Evolutionary conservation across 2,329 filamentous ascomycete species (phyloP).

Genomic region (Fusarium caatingaense): DNA sequence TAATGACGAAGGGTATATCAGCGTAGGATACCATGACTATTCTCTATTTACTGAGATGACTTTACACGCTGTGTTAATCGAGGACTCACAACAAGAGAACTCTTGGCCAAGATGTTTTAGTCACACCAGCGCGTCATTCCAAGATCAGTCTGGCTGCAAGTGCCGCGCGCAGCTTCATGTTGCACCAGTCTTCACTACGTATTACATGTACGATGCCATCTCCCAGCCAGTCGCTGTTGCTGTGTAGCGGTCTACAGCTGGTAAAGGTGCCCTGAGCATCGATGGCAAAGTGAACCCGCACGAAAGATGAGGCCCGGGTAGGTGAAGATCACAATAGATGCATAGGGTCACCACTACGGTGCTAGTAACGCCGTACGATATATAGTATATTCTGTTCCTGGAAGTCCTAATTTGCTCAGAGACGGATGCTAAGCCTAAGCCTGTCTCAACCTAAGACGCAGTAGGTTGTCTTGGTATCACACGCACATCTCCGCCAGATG

Average conservation of each 20-base stretch:
- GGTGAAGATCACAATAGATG: not conserved
- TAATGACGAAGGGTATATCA: not conserved
- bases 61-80: not conserved
- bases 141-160: constrained; percentile 17
- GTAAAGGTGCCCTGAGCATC: not conserved
- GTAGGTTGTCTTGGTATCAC: constrained; percentile 21
- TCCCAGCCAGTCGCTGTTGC: constrained; percentile 9
- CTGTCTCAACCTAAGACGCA: constrained; percentile 3
- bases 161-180: constrained; percentile 25
- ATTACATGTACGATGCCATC: constrained; percentile 23
- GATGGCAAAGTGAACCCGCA: not conserved
- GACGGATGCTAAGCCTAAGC: not conserved
- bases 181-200: constrained; percentile 17
- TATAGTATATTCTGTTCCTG: not conserved
- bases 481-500: constrained; percentile 29
- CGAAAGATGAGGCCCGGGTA: not conserved
- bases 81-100: not conserved
- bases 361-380: not conserved
- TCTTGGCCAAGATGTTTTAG: not conserved
- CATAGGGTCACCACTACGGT: not conserved
- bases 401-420: not conserved
- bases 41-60: not conserved
- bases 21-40: not conserved
- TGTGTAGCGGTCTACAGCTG: constrained; percentile 7
- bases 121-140: constrained; percentile 15